phyloP scores from a whole-genome alignment of 1,284 basidiomycete species.

The Leccinum variabile region DNA sequence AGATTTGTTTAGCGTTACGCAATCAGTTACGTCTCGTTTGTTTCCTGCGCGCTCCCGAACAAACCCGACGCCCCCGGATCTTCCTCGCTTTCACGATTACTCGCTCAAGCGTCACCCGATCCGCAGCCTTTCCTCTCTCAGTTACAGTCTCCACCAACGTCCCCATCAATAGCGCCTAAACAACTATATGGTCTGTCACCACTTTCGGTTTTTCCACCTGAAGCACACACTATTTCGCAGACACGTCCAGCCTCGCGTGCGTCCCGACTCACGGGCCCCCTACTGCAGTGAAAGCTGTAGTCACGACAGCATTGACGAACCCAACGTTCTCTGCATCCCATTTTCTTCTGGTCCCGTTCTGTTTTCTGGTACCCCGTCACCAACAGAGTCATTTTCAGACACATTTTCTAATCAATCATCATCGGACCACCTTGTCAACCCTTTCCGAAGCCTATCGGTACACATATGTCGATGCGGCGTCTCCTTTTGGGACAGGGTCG shows the following conservation, averaged over 20 bases:
- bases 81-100: conserved; percentile 72
- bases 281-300: conserved; percentile 52
- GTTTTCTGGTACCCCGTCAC: conserved; percentile 48
- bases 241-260: conserved; percentile 60
- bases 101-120: conserved; percentile 65
- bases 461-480: no score
- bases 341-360: conserved; percentile 43
- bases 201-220: conserved; percentile 32
- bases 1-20: conserved; percentile 61
- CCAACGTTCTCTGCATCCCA: conserved; percentile 43
- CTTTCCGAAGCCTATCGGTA: no score
- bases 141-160: conserved; percentile 30
- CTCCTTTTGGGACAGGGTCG: no score
- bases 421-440: conserved; percentile 42
- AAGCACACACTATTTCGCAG: conserved; percentile 26
- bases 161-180: conserved; percentile 38
- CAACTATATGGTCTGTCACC: conserved; percentile 22
- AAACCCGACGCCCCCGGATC: conserved; percentile 69
- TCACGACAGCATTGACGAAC: conserved; percentile 69
- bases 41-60: conserved; percentile 60
- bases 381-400: conserved; percentile 56
- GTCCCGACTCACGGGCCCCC: conserved; percentile 51
- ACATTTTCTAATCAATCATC: conserved; percentile 43
- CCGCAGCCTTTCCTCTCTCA: conserved; percentile 1
- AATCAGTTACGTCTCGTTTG: conserved; percentile 60